Conservation (phyloP, 2,329 filamentous ascomycete species). For the Capronia epimyces region DNA sequence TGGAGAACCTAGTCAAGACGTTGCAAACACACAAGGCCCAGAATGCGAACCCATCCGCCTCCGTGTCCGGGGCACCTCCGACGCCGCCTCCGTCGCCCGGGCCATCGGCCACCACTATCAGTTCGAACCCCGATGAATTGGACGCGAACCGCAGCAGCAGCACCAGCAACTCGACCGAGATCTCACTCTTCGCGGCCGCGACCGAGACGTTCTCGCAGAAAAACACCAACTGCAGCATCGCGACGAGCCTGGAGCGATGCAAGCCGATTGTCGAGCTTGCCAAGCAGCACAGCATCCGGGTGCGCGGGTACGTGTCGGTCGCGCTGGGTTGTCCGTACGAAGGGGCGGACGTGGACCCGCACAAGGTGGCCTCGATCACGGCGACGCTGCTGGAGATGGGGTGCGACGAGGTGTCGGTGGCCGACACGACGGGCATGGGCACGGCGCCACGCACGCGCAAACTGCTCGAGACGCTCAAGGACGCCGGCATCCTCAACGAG, state of each 20-base stretch:
- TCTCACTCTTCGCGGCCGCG: slow-evolving; percentile 61
- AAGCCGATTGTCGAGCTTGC: slow-evolving; percentile 53
- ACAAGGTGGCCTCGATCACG: slow-evolving; percentile 57
- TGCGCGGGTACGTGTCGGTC: slow-evolving; percentile 61
- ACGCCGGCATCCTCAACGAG: slow-evolving; percentile 55
- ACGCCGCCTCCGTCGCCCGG: slow-evolving; percentile 34
- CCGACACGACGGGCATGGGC: slow-evolving; percentile 64
- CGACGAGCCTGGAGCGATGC: slow-evolving; percentile 56
- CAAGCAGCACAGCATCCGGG: slow-evolving; percentile 51
- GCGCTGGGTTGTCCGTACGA: slow-evolving; percentile 63
- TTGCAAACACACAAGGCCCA: slow-evolving; percentile 38
- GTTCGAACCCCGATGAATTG: slow-evolving; percentile 4
- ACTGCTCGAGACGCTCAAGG: slow-evolving; percentile 53
- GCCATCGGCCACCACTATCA: too few relatives aligned
- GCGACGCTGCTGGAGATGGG: slow-evolving; percentile 59
- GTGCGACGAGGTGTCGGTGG: slow-evolving; percentile 60
- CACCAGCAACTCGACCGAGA: slow-evolving; percentile 44
- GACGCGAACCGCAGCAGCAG: slow-evolving; percentile 15
- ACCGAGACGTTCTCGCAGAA: slow-evolving; percentile 61
- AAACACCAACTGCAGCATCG: slow-evolving; percentile 62
- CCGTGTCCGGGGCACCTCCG: too few relatives aligned
- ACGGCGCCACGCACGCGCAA: slow-evolving; percentile 57
- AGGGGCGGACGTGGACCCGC: slow-evolving; percentile 55
- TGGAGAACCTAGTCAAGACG: slow-evolving; percentile 54
- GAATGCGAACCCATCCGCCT: neutral